Conservation (phyloP, 2,329 filamentous ascomycete genomes). For the Arthroderma sp. region DNA sequence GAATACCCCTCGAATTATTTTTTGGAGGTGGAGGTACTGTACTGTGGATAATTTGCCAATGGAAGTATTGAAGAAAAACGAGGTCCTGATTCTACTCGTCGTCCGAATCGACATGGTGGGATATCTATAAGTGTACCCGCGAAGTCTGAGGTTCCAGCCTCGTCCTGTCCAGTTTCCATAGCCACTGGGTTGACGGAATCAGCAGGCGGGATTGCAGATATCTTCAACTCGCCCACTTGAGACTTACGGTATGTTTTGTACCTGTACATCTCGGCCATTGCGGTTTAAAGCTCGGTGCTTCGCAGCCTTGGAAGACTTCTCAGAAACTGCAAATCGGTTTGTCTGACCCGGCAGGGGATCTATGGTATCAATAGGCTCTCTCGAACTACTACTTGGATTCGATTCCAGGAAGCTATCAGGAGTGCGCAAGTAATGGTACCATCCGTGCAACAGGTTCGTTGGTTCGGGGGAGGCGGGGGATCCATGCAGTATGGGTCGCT, state of each 20-base stretch:
- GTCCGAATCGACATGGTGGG: slow-evolving; percentile 53
- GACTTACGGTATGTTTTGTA: slow-evolving; percentile 8
- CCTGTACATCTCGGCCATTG: neutral
- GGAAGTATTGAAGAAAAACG: slow-evolving; percentile 54
- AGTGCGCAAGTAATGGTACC: too few species aligned
- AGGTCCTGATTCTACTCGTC: slow-evolving; percentile 55
- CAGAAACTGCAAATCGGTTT: too few species aligned
- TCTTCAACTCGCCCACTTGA: neutral
- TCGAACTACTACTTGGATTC: too few species aligned
- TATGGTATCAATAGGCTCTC: too few species aligned
- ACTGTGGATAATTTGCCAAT: slow-evolving; percentile 38
- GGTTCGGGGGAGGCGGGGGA: too few species aligned
- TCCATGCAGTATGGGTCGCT: too few species aligned
- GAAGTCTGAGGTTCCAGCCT: slow-evolving; percentile 64
- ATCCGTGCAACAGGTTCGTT: too few species aligned
- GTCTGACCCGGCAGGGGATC: too few species aligned
- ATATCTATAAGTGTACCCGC: slow-evolving; percentile 70
- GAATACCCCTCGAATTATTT: slow-evolving; percentile 59
- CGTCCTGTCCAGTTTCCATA: slow-evolving; percentile 69
- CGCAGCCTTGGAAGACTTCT: too few species aligned
- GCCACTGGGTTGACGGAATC: neutral
- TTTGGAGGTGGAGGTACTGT: slow-evolving; percentile 55
- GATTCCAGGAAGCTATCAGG: too few species aligned
- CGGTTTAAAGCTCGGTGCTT: too few species aligned
- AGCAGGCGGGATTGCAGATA: neutral